Evolutionary conservation across 305 asterid species (phyloP).

Genomic region (Fraxinus nigra): DNA sequence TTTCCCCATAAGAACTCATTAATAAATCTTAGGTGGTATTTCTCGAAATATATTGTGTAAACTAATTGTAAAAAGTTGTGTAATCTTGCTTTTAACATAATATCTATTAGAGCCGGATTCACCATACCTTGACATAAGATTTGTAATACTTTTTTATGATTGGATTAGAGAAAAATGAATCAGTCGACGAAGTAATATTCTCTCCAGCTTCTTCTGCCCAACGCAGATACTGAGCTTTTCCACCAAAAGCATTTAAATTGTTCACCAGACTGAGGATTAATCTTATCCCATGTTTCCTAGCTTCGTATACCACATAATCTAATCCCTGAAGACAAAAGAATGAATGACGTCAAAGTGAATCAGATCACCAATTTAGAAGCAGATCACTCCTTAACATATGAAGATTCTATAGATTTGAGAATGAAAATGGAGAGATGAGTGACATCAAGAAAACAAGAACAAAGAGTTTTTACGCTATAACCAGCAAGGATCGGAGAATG

Average conservation of each 20-base stretch:
- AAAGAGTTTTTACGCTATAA: not conserved
- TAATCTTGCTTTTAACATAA: not conserved
- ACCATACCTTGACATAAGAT: conserved; percentile 49
- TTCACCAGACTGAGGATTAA: conserved; percentile 56
- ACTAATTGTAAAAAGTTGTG: not conserved
- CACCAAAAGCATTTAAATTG: conserved; percentile 60
- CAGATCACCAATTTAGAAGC: not conserved
- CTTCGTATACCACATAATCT: conserved; percentile 53
- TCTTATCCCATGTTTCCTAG: conserved; percentile 48
- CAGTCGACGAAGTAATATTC: conserved; percentile 33
- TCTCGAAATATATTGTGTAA: not conserved
- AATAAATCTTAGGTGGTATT: not conserved
- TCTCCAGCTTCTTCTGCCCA: conserved; percentile 57
- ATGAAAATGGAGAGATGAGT: not conserved
- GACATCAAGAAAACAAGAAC: not conserved
- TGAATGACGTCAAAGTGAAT: not conserved
- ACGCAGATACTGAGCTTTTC: conserved; percentile 55
- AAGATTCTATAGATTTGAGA: not conserved
- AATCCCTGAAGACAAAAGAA: conserved; percentile 38
- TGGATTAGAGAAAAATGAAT: conserved; percentile 50
- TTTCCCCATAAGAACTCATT: not conserved
- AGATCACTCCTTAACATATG: not conserved
- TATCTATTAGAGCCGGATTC: not conserved
- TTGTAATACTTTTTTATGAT: conserved; percentile 42
- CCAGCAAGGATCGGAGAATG: not conserved